Conservation (phyloP, 331 rosid genomes). For the Pyrus hybrid region DNA sequence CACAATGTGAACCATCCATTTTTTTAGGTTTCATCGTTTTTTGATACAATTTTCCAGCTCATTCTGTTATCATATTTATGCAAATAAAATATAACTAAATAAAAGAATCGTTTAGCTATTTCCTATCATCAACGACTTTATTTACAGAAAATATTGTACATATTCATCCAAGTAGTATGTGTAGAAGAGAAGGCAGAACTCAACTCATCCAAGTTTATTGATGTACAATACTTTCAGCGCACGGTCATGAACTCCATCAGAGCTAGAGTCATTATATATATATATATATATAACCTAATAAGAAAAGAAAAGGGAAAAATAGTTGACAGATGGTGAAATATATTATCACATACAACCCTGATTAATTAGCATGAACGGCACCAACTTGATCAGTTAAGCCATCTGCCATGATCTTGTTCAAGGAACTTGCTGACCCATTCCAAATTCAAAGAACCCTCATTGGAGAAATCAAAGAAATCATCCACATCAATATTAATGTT, state of each 20-base stretch:
- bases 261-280: not conserved
- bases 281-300: not conserved
- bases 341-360: not conserved
- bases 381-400: not conserved
- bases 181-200: not conserved
- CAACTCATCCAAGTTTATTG: not conserved
- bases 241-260: constrained; percentile 2
- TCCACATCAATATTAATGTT: constrained; percentile 22
- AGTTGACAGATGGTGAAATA: not conserved
- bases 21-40: too few species aligned
- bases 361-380: not conserved
- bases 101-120: too few species aligned
- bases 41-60: too few species aligned
- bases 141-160: not conserved
- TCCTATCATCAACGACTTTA: too few species aligned
- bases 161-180: not conserved
- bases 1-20: too few species aligned
- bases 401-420: constrained; percentile 7
- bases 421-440: constrained; percentile 41
- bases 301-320: not conserved
- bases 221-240: not conserved
- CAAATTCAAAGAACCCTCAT: constrained; percentile 31
- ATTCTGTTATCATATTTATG: too few species aligned
- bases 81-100: too few species aligned
- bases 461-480: constrained; percentile 40